Evolutionary conservation across 75 land plant species (phyloP), one percentile per base, ranked within the genome.

Genomic region (Adiantum capillusveneris): DNA sequence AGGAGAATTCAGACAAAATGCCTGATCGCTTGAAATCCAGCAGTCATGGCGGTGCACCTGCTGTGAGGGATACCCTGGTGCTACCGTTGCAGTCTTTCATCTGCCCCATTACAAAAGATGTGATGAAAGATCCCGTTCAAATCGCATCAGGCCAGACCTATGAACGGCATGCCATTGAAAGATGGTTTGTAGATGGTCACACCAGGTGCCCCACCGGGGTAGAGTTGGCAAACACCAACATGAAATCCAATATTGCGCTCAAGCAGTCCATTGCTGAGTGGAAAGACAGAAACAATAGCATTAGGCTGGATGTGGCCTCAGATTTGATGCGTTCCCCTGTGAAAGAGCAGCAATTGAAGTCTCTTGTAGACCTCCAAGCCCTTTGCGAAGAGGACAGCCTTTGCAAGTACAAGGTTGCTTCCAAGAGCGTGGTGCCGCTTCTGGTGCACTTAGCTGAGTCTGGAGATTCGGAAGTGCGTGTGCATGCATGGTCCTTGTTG

Each of bases 91-190:
- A 65, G 25, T 72, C 78, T 16, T 75, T 75, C 63, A 75, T 72
- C 44, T 75, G 78, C 20, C 70, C 78, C 20, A 75, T 75, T 31
- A 75, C 78, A n/a, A 54, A 41, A 63, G 77, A 75, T 43, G 69
- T 75, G 1, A 75, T 75, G 78, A 50, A 45, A 31, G 78, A 75
- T 45, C 78, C 78, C 20, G 78, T 75, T 16, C 78, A 75, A 69
- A 75, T 75, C 44, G 69, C 69, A 5, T 75, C 78, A 2, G 78
- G 78, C 0, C 78, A 75, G 75, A 73, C 75, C 0, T 73, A 73
- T 46, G 78, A 75, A 57, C 77, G 78, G 13, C 11, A 46, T 18
- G 78, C 78, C 12, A 75, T 75, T 29, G 75, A 73, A 36, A 22
- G 65, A 59, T 75, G 78, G 78, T 75, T 75, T 65, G 63, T 25